phyloP scores from a whole-genome alignment of 345 rosid genomes.

The Brassica rapa region DNA sequence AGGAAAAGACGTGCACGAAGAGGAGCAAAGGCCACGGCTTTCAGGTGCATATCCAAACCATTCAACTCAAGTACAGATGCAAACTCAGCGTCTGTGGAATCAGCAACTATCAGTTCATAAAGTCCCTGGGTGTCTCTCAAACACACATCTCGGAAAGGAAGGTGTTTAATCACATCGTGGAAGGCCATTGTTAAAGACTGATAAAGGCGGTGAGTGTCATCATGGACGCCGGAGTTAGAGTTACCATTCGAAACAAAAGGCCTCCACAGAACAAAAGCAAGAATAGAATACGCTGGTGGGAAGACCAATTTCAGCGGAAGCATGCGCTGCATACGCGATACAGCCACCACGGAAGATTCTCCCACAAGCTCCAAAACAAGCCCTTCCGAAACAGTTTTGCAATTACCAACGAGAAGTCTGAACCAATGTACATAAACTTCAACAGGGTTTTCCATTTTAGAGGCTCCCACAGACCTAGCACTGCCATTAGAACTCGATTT shows the following conservation, averaged over 20 bases:
- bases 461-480: slow-evolving; percentile 59
- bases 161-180: slow-evolving; percentile 76
- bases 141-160: slow-evolving; percentile 89
- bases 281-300: slow-evolving; percentile 87
- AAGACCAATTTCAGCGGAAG: slow-evolving; percentile 85
- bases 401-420: slow-evolving; percentile 85
- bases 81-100: slow-evolving; percentile 84
- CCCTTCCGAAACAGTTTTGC: slow-evolving; percentile 87
- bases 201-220: slow-evolving; percentile 77
- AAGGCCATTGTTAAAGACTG: slow-evolving; percentile 77
- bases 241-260: slow-evolving; percentile 57
- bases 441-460: slow-evolving; percentile 64
- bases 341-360: slow-evolving; percentile 79
- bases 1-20: slow-evolving; percentile 92
- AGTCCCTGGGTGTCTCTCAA: slow-evolving; percentile 79
- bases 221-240: slow-evolving; percentile 55
- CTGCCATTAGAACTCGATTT: slow-evolving; percentile 84
- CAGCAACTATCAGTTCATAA: slow-evolving; percentile 83
- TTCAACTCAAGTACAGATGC: slow-evolving; percentile 67
- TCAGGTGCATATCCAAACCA: slow-evolving; percentile 69
- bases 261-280: slow-evolving; percentile 83
- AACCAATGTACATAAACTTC: slow-evolving; percentile 93
- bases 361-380: slow-evolving; percentile 86
- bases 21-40: slow-evolving; percentile 76
- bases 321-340: slow-evolving; percentile 92